phyloP scores from a whole-genome alignment of 495 filamentous ascomycete genomes.

The Aspergillus sparsus region DNA sequence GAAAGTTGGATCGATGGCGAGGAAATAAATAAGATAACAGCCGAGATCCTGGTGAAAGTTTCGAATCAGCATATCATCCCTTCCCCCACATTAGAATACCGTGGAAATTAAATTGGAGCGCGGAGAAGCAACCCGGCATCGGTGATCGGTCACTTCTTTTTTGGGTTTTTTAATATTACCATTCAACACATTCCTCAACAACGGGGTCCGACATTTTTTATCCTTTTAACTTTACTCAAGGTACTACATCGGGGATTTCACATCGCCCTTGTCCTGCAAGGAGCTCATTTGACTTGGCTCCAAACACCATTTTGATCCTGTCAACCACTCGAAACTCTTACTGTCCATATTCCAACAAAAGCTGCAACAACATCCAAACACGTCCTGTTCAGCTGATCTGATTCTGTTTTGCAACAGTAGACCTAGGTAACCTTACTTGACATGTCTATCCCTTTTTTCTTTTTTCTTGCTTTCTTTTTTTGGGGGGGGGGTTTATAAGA shows the following conservation, averaged over 20 bases:
- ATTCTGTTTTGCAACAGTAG: neutral
- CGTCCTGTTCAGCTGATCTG: neutral
- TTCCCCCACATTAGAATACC: constrained; percentile 1
- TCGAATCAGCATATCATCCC: neutral
- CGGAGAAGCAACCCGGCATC: neutral
- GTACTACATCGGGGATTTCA: neutral
- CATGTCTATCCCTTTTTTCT: neutral
- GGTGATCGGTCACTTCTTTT: neutral
- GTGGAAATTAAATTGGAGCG: neutral
- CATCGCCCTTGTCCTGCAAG: constrained; percentile 6
- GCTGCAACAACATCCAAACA: neutral
- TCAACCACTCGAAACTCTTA: neutral
- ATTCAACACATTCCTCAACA: neutral
- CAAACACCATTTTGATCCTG: neutral
- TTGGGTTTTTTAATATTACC: neutral
- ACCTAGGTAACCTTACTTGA: neutral
- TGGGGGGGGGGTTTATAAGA: too few relatives aligned
- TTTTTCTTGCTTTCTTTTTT: neutral
- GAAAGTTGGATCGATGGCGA: neutral
- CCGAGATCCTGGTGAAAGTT: neutral
- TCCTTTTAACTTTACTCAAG: neutral
- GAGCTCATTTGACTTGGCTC: neutral
- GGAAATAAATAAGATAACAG: neutral
- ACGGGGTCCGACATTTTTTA: neutral
- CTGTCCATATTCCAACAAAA: neutral